phyloP scores from a whole-genome alignment of 257 asterid genomes.

The Jasminum sambac region DNA sequence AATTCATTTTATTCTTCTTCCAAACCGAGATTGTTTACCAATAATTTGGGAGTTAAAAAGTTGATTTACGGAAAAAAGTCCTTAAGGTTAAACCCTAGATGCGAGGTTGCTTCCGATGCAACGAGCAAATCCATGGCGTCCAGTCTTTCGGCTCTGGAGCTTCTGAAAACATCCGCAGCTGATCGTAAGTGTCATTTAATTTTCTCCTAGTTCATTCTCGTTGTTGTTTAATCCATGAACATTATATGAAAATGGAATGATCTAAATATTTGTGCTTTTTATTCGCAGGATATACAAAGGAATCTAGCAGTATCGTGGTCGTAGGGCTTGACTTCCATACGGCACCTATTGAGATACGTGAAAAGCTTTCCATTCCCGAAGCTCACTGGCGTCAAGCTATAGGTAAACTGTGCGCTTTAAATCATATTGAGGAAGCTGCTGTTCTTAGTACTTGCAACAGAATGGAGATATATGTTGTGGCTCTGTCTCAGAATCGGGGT shows the following conservation, averaged over 20 bases:
- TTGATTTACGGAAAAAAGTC: slow-evolving; percentile 9
- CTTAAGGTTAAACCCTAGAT: slow-evolving; percentile 29
- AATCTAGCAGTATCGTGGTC: slow-evolving; percentile 43
- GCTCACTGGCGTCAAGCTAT: slow-evolving; percentile 57
- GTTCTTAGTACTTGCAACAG: slow-evolving; percentile 55
- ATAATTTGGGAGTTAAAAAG: slow-evolving; percentile 21
- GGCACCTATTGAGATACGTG: slow-evolving; percentile 47
- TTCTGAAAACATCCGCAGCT: slow-evolving; percentile 48
- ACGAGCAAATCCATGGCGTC: slow-evolving; percentile 29
- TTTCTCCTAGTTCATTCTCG: background rate
- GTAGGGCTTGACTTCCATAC: slow-evolving; percentile 48
- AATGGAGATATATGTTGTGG: slow-evolving; percentile 49
- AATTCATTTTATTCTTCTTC: slow-evolving; percentile 19
- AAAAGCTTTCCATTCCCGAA: slow-evolving; percentile 55
- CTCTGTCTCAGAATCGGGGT: slow-evolving; percentile 52
- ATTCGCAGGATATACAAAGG: slow-evolving; percentile 45
- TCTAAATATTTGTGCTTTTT: slow-evolving; percentile 3
- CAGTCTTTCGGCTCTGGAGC: slow-evolving; percentile 45
- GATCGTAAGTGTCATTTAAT: slow-evolving; percentile 34
- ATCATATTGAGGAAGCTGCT: slow-evolving; percentile 58
- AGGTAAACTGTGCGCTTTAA: slow-evolving; percentile 41
- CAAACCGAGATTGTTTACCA: slow-evolving; percentile 7
- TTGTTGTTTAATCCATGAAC: background rate
- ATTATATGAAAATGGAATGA: background rate
- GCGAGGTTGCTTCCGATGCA: slow-evolving; percentile 20